A percentile compares a stretch with the other conserved stretches of the same genome.
Conservation (phyloP, 176 grass and related monocot species). For the Carex parvula region DNA sequence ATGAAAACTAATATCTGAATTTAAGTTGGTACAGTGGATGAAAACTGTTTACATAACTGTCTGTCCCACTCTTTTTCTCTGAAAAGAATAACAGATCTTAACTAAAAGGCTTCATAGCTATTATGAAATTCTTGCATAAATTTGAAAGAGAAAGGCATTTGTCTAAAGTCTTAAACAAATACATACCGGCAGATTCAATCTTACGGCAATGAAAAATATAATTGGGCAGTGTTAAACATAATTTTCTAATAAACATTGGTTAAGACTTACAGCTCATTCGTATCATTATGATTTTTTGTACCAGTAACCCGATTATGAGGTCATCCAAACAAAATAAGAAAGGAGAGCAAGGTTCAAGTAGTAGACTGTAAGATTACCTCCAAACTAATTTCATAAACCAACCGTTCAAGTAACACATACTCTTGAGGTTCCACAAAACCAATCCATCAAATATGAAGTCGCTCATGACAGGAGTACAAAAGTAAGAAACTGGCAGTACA, state of each 20-base stretch:
- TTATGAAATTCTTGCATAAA: not conserved
- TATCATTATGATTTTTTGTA: not conserved
- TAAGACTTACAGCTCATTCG: not conserved
- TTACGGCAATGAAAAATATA: not conserved
- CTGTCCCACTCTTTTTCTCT: not conserved
- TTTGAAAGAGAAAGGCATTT: not conserved
- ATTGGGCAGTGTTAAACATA: not conserved
- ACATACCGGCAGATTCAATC: not conserved
- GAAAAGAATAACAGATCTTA: not conserved
- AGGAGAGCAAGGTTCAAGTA: not conserved
- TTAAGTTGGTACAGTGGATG: not conserved
- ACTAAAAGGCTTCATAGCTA: not conserved
- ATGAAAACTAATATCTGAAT: not conserved
- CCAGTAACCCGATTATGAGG: not conserved
- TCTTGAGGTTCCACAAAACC: conserved; percentile 18
- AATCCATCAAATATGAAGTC: conserved; percentile 20
- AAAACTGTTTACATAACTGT: not conserved
- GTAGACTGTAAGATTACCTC: not conserved
- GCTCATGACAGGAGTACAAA: conserved; percentile 15
- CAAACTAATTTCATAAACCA: conserved; percentile 15
- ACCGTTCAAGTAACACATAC: not conserved
- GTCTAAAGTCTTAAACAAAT: not conserved
- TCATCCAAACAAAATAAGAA: not conserved
- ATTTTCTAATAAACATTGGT: not conserved
- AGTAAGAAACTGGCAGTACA: conserved; percentile 15